Percentiles rank a stretch among this genome's conserved stretches.
Evolutionary conservation across 2,329 filamentous ascomycete species (phyloP).

Genomic region (Graphilbum ipis-grandicollis): DNA sequence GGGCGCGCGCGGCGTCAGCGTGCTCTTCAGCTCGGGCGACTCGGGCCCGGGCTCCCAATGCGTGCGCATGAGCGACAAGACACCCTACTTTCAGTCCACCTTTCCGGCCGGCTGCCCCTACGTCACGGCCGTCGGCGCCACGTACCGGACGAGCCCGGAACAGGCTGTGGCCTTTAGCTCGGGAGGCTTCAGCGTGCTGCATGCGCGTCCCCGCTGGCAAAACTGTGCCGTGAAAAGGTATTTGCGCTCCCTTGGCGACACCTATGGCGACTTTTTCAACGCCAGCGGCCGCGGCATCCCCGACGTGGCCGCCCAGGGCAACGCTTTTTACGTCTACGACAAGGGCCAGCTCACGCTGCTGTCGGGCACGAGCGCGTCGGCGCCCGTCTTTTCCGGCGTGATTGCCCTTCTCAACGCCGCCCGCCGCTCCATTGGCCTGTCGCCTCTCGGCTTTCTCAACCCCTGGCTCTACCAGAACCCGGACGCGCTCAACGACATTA

Average conservation of each 20-base stretch:
- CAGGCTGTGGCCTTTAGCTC: slow-evolving; percentile 34
- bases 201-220: slow-evolving; percentile 25
- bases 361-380: slow-evolving; percentile 19
- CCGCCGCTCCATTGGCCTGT: slow-evolving; percentile 16
- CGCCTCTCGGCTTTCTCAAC: slow-evolving; percentile 26
- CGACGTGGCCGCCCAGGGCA: too few relatives aligned
- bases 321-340: slow-evolving; percentile 13
- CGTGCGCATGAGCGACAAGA: slow-evolving; percentile 11
- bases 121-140: slow-evolving; percentile 45
- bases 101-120: slow-evolving; percentile 32
- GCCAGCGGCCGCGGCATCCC: too few relatives aligned
- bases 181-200: slow-evolving; percentile 32
- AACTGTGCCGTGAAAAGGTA: slow-evolving; percentile 25
- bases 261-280: too few relatives aligned
- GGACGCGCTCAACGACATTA: slow-evolving; percentile 13
- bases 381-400: slow-evolving; percentile 23
- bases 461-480: slow-evolving; percentile 19
- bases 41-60: slow-evolving; percentile 16
- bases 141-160: slow-evolving; percentile 29
- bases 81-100: slow-evolving; percentile 24
- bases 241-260: too few relatives aligned
- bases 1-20: slow-evolving; percentile 45
- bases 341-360: slow-evolving; percentile 4
- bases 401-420: slow-evolving; percentile 26
- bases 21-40: slow-evolving; percentile 51